Evolutionary conservation across 83 land plant genomes (phyloP), one percentile per base, ranked within the genome.

Genomic region (Larix sibirica): DNA sequence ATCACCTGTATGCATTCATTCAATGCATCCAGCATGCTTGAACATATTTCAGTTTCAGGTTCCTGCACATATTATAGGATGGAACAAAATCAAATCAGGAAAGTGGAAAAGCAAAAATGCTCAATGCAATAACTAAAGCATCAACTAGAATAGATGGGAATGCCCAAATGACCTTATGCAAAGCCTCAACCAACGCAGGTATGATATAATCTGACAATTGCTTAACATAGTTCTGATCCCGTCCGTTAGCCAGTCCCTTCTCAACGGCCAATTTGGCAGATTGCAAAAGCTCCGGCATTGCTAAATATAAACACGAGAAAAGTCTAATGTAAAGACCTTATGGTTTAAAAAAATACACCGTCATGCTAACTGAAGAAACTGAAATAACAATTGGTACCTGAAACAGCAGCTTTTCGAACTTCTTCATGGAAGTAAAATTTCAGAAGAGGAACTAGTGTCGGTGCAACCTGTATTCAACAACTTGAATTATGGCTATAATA

Each of bases 381-480:
- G 56, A 60, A 4, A 28, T 24, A 84, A 0, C 13, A 69, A 47
- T 47, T 65, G 70, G 79, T 80, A 96, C 98, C 96, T 82, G 98
- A 91, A 79, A 94, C 95, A 83, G 97, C 92, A 81, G 98, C 97
- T 73, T 90, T 95, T 12, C 98, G 88, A 50, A 97, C 99, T 89
- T 97, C 98, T 84, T 97, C 98, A 83, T 97, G 99, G 85, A 97
- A 97, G 84, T 97, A 97, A 79, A 97, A 97, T 68, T 97, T 97
- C 17, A 97, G 87, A 71, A 97, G 96, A 10, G 99, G 99, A 67
- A 96, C 99, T 74, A 97, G 80, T 13, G 90, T 95, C 16, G 99
- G 97, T 71, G 97, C 98, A 87, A 96, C 98, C 99, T 97, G 88
- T 75, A 81, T 44, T 14, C 21, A 26, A 13, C 13, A 33, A 1